A percentile compares a stretch with the other conserved stretches of the same genome.
These are phyloP conservation scores for Emiliania huxleyi DNA, from an alignment of 78 protist genomes.

Conservation along the genomic window DNA sequence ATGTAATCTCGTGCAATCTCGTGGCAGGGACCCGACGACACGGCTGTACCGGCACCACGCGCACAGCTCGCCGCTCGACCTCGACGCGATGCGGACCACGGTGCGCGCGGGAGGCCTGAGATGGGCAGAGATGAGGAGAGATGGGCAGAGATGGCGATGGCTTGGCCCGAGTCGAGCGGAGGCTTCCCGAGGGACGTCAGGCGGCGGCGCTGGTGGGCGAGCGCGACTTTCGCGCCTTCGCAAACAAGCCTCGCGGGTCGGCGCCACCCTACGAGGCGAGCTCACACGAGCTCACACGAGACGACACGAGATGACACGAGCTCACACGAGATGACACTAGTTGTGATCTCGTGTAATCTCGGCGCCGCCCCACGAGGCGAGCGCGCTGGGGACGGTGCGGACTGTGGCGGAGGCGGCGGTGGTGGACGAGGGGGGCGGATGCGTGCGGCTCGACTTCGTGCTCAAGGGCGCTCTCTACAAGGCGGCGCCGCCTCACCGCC, in stretches of 20 bases:
- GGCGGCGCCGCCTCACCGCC: no score
- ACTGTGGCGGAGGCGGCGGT: background rate
- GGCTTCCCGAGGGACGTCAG: no score
- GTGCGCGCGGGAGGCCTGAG: no score
- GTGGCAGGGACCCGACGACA: background rate
- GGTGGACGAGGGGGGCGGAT: background rate
- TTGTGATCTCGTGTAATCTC: no score
- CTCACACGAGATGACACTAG: no score
- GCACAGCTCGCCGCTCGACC: background rate
- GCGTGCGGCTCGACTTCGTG: background rate
- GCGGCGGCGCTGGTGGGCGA: background rate
- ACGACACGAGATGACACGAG: no score
- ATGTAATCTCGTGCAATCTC: no score
- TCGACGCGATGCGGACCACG: background rate
- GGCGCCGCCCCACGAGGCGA: no score
- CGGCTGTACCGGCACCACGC: background rate
- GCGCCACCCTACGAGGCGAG: background rate
- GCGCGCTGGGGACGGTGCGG: background rate
- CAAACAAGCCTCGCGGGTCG: background rate
- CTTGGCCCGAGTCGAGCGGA: no score
- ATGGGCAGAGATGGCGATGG: no score
- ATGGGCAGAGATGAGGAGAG: no score
- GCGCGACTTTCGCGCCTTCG: background rate
- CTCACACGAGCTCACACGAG: no score
- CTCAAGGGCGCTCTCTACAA: background rate